Percentiles rank a stretch among this genome's conserved stretches.
Conservation (phyloP, 371 early-diverging fungal species). For the Rhizoclosmatium hyalinum region DNA sequence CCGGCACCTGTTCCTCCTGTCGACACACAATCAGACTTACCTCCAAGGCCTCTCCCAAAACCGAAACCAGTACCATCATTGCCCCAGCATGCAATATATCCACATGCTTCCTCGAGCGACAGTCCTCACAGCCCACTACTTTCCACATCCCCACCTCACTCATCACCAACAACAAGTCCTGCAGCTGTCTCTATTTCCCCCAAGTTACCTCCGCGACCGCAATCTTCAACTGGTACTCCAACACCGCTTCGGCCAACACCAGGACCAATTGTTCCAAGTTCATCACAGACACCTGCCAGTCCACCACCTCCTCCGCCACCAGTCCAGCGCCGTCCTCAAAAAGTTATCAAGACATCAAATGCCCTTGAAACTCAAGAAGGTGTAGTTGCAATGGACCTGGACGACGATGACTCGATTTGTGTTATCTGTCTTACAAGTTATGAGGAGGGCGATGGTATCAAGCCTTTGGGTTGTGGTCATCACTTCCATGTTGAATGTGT, state of each 20-base stretch:
- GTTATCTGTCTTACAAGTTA: constrained; percentile 54
- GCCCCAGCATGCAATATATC: neutral
- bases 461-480: constrained; percentile 47
- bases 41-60: neutral
- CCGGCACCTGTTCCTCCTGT: neutral
- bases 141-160: neutral
- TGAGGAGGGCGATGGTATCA: constrained; percentile 39
- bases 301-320: constrained; percentile 13
- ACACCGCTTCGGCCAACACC: constrained; percentile 1
- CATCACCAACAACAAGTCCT: neutral
- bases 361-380: constrained; percentile 18
- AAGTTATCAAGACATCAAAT: neutral
- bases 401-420: constrained; percentile 56
- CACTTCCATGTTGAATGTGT: constrained; percentile 52
- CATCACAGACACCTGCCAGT: neutral
- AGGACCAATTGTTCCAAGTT: neutral
- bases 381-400: constrained; percentile 25
- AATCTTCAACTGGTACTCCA: neutral
- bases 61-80: constrained; percentile 6
- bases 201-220: constrained; percentile 8
- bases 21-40: neutral
- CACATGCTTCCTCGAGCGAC: neutral
- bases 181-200: neutral
- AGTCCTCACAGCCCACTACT: neutral
- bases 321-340: constrained; percentile 4